Base-by-base conservation (phyloP, 1,139 yeast species). In the Geotrichum bryndzae region DNA sequence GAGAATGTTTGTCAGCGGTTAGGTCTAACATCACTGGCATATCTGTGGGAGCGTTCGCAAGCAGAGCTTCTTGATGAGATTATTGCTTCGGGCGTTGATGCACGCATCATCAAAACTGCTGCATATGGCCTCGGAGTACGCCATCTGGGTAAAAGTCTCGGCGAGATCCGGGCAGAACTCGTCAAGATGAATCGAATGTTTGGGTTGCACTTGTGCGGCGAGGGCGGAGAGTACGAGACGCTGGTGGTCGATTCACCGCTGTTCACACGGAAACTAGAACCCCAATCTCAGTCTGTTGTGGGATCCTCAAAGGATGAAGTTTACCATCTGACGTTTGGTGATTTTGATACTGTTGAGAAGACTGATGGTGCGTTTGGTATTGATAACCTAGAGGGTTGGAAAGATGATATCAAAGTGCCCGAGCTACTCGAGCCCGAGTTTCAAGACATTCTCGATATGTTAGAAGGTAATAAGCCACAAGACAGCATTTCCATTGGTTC, bases 201-300 rank as follows among this genome's bases (percentile, higher is more conserved):
- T 73, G 96, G 92, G 1, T 89, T 92, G 10, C 97, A 94, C 73
- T 84, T 94, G 0, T 94, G 99, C 77, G 99, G 99, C 8, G 99
- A 94, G 77, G 99, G 99, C 25, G 99, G 99, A 0, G 99, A 94
- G 73, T 94, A 91, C 73, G 99, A 94, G 72, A 87, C 97, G 0
- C 77, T 92, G 67, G 98, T 94, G 2, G 78, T 94, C 38, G 97
- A 94, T 73, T 89, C 96, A 1, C 96, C 96, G 0, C 85, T 89
- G 64, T 94, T 94, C 75, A 77, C 76, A 51, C 84, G 84, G 58
- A 78, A 76, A 63, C 73, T 92, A 56, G 77, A 76, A 22, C 75
- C 89, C 23, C 74, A 72, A 0, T 76, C 79, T 2, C 70, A 76
- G 38, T 72, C 76, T 38, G 73, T 82, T 0, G 76, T 84, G 1